Base-by-base conservation (phyloP, 2,329 filamentous ascomycete species). In the Camillea tinctor region DNA sequence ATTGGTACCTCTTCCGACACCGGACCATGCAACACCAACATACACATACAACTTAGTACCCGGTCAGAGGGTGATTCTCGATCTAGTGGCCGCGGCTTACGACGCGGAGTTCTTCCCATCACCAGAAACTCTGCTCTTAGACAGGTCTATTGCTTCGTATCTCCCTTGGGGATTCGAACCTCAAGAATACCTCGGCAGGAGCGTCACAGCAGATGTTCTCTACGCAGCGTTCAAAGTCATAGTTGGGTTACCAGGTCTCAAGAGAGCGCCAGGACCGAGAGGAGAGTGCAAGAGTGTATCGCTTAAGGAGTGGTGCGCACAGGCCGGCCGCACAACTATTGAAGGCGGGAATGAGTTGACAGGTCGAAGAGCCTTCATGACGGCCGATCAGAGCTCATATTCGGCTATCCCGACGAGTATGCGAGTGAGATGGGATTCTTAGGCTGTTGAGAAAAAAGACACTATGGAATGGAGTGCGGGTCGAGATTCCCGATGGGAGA, bases 1-100 rank as follows among this genome's bases (percentile, higher is more conserved):
- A 54, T 67, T 21, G n/a, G 64, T n/a, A 24, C 66, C 49, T 54
- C 66, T 64, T 24, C 67, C 49, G 30, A 69, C 62, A 54, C 61
- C 61, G 5, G 20, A 40, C 19, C 63, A 63, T 22, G 53, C 48
- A 22, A 20, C 61, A 8, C 60, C 60, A 1, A 6, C 9, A 13
- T 57, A 57, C 21, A 60, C 57, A 0, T 66, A 64, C 59, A 54
- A n/a, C 19, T 56, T 66, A 0, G 11, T 21, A n/a, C 61, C 65
- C 1, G 48, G 44, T 3, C 61, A 60, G 15, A 60, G 58, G 51
- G 65, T 52, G 7, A 57, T 64, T n/a, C 13, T 66, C 48, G 60
- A 65, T 60, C 58, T 66, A 8, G 56, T 59, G 40, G 64, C 63
- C 4, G 65, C 65, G 4, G 64, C 65, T 20, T 61, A 66, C 58